Evolutionary conservation across 371 early-diverging fungal genomes (phyloP).

Genomic region (Smittium mucronatum): DNA sequence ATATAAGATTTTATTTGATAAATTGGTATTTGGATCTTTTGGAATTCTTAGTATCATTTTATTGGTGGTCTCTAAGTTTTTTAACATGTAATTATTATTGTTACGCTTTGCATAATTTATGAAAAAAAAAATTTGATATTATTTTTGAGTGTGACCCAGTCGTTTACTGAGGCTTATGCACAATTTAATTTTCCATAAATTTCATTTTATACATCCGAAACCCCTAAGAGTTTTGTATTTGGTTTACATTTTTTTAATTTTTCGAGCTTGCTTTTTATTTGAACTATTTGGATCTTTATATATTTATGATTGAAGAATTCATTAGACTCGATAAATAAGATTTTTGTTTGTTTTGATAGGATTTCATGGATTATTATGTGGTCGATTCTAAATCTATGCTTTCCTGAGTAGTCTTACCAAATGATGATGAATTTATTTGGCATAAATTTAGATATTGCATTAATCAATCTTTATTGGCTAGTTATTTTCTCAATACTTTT

Average conservation of each 20-base stretch:
- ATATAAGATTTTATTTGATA: background rate
- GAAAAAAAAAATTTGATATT: background rate
- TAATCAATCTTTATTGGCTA: background rate
- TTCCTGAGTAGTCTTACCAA: background rate
- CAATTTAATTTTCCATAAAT: background rate
- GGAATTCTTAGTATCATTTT: background rate
- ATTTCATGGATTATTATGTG: background rate
- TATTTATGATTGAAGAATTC: conserved; percentile 5
- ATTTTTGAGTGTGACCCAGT: background rate
- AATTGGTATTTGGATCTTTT: background rate
- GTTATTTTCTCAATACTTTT: background rate
- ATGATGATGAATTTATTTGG: background rate
- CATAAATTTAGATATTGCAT: background rate
- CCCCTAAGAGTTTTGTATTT: background rate
- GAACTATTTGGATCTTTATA: conserved; percentile 1
- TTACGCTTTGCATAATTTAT: background rate
- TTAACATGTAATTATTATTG: background rate
- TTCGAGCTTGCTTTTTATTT: conserved; percentile 2
- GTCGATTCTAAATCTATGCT: conserved; percentile 7
- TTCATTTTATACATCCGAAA: background rate
- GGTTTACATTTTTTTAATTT: background rate
- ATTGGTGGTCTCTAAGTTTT: background rate
- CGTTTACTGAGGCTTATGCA: background rate
- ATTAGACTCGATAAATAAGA: background rate
- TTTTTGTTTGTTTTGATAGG: background rate